Evolutionary conservation across 2,329 filamentous ascomycete genomes (phyloP), one percentile per base, ranked within the genome.

Genomic region (Epichloe gansuensis): DNA sequence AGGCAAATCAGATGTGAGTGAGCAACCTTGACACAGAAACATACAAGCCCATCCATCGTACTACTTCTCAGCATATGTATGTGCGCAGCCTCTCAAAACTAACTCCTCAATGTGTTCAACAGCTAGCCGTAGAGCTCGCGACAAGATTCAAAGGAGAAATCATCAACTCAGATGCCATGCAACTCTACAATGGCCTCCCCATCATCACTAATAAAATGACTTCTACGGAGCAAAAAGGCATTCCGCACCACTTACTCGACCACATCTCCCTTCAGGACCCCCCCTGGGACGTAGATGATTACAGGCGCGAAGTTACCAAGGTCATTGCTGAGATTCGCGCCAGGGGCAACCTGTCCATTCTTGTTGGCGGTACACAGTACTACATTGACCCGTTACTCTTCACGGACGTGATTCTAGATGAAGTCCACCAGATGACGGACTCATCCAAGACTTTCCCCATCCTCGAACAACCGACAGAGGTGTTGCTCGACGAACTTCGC

Each of bases 151-250:
- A 93, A 66, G 93, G 94, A 63, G 93, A 98, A 68, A 80, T 98
- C 50, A 89, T 98, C 70, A 98, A 98, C 64, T 88, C 88, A 46
- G 93, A 98, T 74, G 93, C 93, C 40, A 95, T 98, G 89, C 93
- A 98, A 66, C 82, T 98, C 70, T 98, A 98, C 67, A 78, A 80
- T 50, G 93, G 93, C 3, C 73, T 98, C 43, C 89, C 93, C 5
- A 84, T 97, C 57, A 91, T 97, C 59, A 98, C 93, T 27, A 98
- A 98, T 67, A 95, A 97, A 65, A 86, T 97, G 53, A 80, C 87
- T 0, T 50, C 64, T 1, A 75, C 81, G 21, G 91, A 97, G 65
- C 83, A 82, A 61, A 78, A 84, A 55, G 87, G 85, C 9, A 75
- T 98, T 11, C 85, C 86, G 4, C 93, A 98, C 64, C 91, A 98